Base-by-base conservation (phyloP, 2,329 filamentous ascomycete genomes). In the Uncinocarpus reesii region DNA sequence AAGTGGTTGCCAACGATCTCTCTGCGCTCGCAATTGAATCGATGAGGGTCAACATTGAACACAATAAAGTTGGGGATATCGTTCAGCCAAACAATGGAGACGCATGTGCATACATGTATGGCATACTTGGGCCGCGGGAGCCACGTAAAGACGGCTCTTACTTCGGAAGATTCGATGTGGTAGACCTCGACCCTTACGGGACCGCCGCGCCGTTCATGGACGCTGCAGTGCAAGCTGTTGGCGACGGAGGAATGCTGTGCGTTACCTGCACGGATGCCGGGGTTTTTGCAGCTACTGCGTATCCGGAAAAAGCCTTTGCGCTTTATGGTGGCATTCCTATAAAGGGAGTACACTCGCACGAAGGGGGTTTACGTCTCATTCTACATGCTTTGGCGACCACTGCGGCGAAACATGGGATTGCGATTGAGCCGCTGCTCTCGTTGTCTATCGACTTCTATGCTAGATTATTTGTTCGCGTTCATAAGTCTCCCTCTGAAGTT, bases 201-300 rank as follows among this genome's bases (percentile, higher is more conserved):
- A 93, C 87, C 0, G 92, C 90, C 0, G 86, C 86, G 7, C 85
- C 86, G 1, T 98, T 98, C 65, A 76, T 98, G 47, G 92, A 98
- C 62, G 81, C 86, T 1, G 88, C 92, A 1, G 73, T 98, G 7
- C 89, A 95, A 66, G 80, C 86, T 1, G 77, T 95, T 6, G 80
- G 84, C 54, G 86, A 95, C 57, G 90, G 90, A 1, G 92, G 92
- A 3, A 73, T 98, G 32, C 75, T 98, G 3, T 95, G 89, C 63
- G 84, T 98, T 4, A 98, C 92, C 1, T 98, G 92, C 67, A 98
- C 92, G 0, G 92, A 98, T 65, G 89, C 90, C 7, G 88, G 85
- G 7, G 86, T 98, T 2, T 98, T 89, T 77, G 90, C 90, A 1
- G 95, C 90, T 0, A 85, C 86, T 57, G 87, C 89, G 48, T 98